A percentile compares a stretch with the other conserved stretches of the same genome.
These are phyloP conservation scores for Ilyonectria sp. DNA, from an alignment of 2,329 filamentous ascomycete species.

Conservation along the genomic window DNA sequence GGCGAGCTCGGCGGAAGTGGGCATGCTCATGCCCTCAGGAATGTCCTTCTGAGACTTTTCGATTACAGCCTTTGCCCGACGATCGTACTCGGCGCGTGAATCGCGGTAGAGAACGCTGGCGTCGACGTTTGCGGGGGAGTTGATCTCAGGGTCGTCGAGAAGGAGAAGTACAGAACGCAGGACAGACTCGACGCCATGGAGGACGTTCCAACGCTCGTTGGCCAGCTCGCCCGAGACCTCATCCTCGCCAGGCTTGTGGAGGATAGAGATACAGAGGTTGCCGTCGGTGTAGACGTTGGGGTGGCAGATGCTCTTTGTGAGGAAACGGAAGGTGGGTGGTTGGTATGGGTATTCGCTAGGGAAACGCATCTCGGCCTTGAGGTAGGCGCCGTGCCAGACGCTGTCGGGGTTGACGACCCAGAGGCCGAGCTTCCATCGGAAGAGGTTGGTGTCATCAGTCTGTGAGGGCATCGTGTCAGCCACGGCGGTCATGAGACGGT, in stretches of 20 bases:
- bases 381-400: constrained; percentile 92
- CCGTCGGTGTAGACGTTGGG: constrained; percentile 96
- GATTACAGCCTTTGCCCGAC: constrained; percentile 78
- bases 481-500: neutral
- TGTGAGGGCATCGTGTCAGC: constrained; percentile 53
- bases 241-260: constrained; percentile 93
- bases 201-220: constrained; percentile 93
- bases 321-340: constrained; percentile 91
- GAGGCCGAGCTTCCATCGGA: constrained; percentile 89
- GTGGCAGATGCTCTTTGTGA: constrained; percentile 82
- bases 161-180: constrained; percentile 92
- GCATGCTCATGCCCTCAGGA: constrained; percentile 85
- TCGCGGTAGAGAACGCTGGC: constrained; percentile 90
- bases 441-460: constrained; percentile 86
- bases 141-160: constrained; percentile 94
- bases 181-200: constrained; percentile 95
- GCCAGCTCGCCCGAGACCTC: constrained; percentile 92
- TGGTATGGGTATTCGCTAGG: constrained; percentile 90
- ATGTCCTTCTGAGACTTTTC: constrained; percentile 84
- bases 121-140: constrained; percentile 94
- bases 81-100: constrained; percentile 77
- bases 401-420: constrained; percentile 96
- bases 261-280: constrained; percentile 94
- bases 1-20: constrained; percentile 76
- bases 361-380: constrained; percentile 91